phyloP scores from a whole-genome alignment of 2,329 filamentous ascomycete species.

The Tolypocladium endophyticum region DNA sequence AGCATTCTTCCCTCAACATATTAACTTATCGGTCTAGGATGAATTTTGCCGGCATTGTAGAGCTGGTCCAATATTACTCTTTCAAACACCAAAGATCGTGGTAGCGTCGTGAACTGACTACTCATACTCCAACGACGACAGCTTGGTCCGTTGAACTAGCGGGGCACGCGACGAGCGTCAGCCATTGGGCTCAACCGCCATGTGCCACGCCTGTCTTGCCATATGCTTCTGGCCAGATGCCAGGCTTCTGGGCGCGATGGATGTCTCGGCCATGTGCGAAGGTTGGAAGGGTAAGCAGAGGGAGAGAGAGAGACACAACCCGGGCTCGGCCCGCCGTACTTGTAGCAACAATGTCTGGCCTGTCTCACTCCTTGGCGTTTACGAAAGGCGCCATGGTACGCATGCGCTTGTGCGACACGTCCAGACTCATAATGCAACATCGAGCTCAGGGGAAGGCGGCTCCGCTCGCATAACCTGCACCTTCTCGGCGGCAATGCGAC shows the following conservation, averaged over 20 bases:
- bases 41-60: too few relatives aligned
- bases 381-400: background rate
- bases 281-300: background rate
- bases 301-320: background rate
- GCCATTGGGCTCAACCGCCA: background rate
- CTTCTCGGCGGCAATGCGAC: background rate
- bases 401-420: background rate
- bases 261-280: background rate
- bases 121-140: background rate
- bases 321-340: background rate
- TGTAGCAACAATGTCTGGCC: background rate
- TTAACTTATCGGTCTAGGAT: slow-evolving; percentile 3
- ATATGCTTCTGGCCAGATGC: too few relatives aligned
- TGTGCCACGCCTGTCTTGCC: background rate
- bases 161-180: background rate
- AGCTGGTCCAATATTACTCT: too few relatives aligned
- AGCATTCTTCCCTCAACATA: slow-evolving; percentile 20
- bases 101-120: background rate
- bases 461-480: background rate
- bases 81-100: too few relatives aligned
- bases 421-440: background rate
- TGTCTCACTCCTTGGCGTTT: background rate
- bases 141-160: background rate
- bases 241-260: background rate
- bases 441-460: background rate